Evolutionary conservation across 805 yeast species (phyloP), one percentile per base, ranked within the genome.

Genomic region (Nakazawaea pomicola): DNA sequence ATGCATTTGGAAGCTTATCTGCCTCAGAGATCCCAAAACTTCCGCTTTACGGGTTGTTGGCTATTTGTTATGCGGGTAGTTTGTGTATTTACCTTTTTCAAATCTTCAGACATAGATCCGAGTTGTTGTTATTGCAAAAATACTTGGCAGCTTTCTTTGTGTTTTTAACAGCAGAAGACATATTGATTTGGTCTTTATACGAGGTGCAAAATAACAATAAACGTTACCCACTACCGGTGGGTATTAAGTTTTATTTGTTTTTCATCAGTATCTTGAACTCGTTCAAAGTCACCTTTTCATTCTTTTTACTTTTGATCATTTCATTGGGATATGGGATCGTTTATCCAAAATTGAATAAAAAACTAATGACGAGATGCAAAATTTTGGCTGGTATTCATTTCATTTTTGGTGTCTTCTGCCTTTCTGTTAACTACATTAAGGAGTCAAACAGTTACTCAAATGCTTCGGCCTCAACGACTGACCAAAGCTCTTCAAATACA

Each of bases 311-410:
- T 42, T 68, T 91, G 49, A 82, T 88, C 52, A 91, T 93, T 42
- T 74, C 95, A 11, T 68, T 90, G 49, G 99, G 99, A 30, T 93
- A 90, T 62, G 97, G 98, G 47, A 89, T 93, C 36, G 98, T 93
- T 37, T 79, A 77, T 55, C 89, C 96, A 34, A 83, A 89, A 47
- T 72, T 93, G 46, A 85, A 89, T 35, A 76, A 77, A 58, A 76
- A 77, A 41, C 54, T 72, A 21, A 87, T 93, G 96, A 68, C 80
- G 53, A 78, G 71, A 58, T 78, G 87, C 58, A 73, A 80, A 53
- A 58, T 78, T 11, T 68, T 81, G 38, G 76, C 85, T 1, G 72
- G 57, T 4, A 61, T 73, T 12, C 83, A 80, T 46, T 80, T 79
- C 43, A 64, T 72, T 16, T 68, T 74, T 35, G 71, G 80, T 17